These are phyloP conservation scores for Pestalotiopsis sp. DNA, from an alignment of 2,329 filamentous ascomycete genomes.

Conservation along the genomic window DNA sequence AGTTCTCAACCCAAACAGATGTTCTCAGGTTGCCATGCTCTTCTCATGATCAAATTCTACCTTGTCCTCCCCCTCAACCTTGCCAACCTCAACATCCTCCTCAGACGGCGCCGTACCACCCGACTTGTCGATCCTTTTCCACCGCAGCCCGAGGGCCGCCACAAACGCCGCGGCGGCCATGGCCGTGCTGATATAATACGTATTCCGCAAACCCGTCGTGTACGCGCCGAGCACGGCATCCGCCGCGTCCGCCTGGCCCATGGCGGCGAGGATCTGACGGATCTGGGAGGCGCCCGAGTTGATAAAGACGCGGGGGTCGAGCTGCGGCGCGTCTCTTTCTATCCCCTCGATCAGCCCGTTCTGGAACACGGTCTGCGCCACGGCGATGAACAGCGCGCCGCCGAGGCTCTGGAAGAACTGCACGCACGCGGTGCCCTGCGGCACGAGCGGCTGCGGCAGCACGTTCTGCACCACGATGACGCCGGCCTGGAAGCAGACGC, in stretches of 20 bases:
- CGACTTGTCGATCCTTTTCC: constrained; percentile 55
- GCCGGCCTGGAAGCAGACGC: constrained; percentile 49
- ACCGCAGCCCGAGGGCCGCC: constrained; percentile 44
- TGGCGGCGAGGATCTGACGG: constrained; percentile 40
- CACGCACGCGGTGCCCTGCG: constrained; percentile 52
- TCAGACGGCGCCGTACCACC: not conserved
- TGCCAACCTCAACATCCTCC: not conserved
- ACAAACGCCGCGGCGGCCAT: constrained; percentile 49
- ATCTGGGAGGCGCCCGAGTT: constrained; percentile 56
- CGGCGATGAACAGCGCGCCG: constrained; percentile 65
- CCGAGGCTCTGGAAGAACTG: constrained; percentile 68
- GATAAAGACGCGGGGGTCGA: constrained; percentile 51
- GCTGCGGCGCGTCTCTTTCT: constrained; percentile 38
- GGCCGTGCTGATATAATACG: constrained; percentile 54
- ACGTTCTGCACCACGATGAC: constrained; percentile 55
- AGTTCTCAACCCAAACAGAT: not conserved
- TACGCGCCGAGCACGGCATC: constrained; percentile 49
- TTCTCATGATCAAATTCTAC: not conserved
- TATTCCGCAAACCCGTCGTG: constrained; percentile 49
- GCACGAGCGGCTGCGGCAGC: constrained; percentile 48
- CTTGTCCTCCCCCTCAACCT: not conserved
- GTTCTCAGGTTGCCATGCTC: not conserved
- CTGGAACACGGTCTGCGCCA: constrained; percentile 68
- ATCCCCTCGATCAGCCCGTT: constrained; percentile 62
- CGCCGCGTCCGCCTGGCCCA: constrained; percentile 43